Evolutionary conservation across 2,329 filamentous ascomycete genomes (phyloP).

Genomic region (Pseudocercospora fijiensis): DNA sequence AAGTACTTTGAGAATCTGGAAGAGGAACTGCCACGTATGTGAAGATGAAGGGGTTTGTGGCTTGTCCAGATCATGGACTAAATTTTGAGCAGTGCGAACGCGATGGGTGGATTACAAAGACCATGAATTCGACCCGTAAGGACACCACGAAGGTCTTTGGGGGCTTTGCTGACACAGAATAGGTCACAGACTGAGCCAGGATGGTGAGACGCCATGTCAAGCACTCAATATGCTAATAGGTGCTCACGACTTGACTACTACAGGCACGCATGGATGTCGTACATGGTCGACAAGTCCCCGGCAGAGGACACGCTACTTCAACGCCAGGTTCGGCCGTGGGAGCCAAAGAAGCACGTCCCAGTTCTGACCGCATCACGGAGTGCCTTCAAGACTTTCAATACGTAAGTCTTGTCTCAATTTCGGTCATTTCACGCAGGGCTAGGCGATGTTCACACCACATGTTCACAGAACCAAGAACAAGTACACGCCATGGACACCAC

Average conservation of each 20-base stretch:
- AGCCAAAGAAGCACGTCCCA: constrained; percentile 68
- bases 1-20: constrained; percentile 92
- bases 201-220: constrained; percentile 53
- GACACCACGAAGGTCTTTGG: neutral
- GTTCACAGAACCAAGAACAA: constrained; percentile 49
- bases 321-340: constrained; percentile 69
- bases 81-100: constrained; percentile 67
- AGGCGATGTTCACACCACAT: neutral
- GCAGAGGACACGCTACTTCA: constrained; percentile 70
- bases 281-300: constrained; percentile 84
- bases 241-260: constrained; percentile 15
- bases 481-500: constrained; percentile 51
- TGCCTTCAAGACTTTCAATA: constrained; percentile 91
- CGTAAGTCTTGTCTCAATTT: constrained; percentile 60
- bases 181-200: constrained; percentile 86
- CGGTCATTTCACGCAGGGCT: neutral
- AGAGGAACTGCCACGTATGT: constrained; percentile 85
- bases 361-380: constrained; percentile 73
- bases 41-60: constrained; percentile 48
- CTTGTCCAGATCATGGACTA: constrained; percentile 4
- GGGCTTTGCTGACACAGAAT: constrained; percentile 42
- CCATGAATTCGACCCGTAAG: constrained; percentile 76
- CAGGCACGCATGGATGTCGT: constrained; percentile 95
- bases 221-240: neutral
- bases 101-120: constrained; percentile 97